Percentiles rank a stretch among this genome's conserved stretches.
These are phyloP conservation scores for Mycena vulgaris DNA, from an alignment of 768 basidiomycete genomes.

Conservation along the genomic window DNA sequence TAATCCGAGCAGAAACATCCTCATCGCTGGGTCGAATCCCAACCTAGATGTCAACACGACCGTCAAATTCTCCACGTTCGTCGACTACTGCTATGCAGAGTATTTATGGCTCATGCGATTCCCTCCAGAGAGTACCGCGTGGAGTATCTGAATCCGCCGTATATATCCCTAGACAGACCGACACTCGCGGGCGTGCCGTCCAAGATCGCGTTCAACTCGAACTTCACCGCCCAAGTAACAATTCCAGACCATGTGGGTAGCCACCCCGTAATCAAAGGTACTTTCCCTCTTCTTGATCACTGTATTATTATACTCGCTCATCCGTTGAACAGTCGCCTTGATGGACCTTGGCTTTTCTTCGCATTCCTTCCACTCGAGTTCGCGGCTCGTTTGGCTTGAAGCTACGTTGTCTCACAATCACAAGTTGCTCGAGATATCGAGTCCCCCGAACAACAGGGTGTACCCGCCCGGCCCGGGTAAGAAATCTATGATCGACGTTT, in stretches of 20 bases:
- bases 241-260: constrained; percentile 41
- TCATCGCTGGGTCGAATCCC: constrained; percentile 44
- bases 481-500: neutral
- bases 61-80: constrained; percentile 34
- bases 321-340: constrained; percentile 44
- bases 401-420: constrained; percentile 45
- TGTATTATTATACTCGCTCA: neutral
- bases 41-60: constrained; percentile 52
- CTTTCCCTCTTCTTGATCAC: constrained; percentile 7
- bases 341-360: constrained; percentile 56
- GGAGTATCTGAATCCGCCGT: constrained; percentile 48
- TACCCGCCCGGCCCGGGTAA: constrained; percentile 51
- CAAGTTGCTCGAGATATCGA: constrained; percentile 48
- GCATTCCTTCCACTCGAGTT: constrained; percentile 54
- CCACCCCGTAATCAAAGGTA: constrained; percentile 24
- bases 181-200: too few relatives aligned
- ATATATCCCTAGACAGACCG: too few relatives aligned
- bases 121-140: constrained; percentile 45
- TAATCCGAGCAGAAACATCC: constrained; percentile 4
- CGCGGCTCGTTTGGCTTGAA: constrained; percentile 52
- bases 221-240: constrained; percentile 51
- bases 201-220: constrained; percentile 49
- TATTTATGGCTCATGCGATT: neutral
- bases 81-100: neutral
- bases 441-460: too few relatives aligned